Conservation (phyloP, 1,284 basidiomycete genomes). For the Grifola frondosa region DNA sequence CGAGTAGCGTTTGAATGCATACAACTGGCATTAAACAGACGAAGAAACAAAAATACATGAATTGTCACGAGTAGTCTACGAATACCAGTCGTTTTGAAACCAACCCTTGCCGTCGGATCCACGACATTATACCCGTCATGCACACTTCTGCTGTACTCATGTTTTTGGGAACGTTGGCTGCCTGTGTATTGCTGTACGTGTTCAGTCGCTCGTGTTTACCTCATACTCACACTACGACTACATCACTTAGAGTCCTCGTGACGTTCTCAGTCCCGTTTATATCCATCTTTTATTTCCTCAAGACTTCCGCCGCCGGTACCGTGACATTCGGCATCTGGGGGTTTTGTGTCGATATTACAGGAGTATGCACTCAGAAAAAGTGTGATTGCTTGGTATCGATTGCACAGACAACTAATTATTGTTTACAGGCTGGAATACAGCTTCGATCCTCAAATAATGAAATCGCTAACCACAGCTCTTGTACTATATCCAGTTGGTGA, state of each 20-base stretch:
- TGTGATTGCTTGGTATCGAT: constrained; percentile 12
- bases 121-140: too few relatives aligned
- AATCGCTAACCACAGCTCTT: constrained; percentile 24
- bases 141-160: constrained; percentile 18
- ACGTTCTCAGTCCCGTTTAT: constrained; percentile 32
- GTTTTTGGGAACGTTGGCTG: constrained; percentile 20
- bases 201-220: background rate
- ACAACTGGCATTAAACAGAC: too few relatives aligned
- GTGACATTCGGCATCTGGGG: constrained; percentile 31
- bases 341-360: constrained; percentile 24
- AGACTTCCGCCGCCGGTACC: constrained; percentile 23
- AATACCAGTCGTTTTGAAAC: too few relatives aligned
- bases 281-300: constrained; percentile 30
- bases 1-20: too few relatives aligned
- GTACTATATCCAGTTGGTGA: constrained; percentile 31
- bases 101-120: too few relatives aligned
- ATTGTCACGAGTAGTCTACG: too few relatives aligned
- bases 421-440: constrained; percentile 27
- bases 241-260: constrained; percentile 26
- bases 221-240: background rate
- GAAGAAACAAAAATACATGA: too few relatives aligned
- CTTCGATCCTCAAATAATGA: constrained; percentile 22
- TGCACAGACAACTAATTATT: background rate
- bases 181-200: constrained; percentile 28
- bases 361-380: constrained; percentile 23